phyloP scores from a whole-genome alignment of 2,329 filamentous ascomycete genomes.

The Botryotinia narcissicola region DNA sequence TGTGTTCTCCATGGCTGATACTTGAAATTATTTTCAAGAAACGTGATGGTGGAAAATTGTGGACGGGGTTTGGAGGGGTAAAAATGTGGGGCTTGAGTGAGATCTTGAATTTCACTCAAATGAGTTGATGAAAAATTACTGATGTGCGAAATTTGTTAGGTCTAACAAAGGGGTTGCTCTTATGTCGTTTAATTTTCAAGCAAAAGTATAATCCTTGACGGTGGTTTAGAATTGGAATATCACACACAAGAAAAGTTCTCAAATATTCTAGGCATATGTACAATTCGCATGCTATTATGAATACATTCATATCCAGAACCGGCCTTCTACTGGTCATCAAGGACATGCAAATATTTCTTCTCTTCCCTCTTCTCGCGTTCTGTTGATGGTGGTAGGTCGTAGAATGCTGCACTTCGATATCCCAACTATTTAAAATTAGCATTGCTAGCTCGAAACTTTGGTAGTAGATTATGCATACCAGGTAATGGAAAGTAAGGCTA shows the following conservation, averaged over 20 bases:
- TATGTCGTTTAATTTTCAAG: neutral
- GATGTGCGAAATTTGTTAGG: neutral
- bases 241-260: conserved; percentile 7
- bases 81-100: conserved; percentile 8
- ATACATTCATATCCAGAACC: conserved; percentile 14
- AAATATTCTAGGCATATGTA: conserved; percentile 38
- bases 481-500: conserved; percentile 87
- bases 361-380: conserved; percentile 94
- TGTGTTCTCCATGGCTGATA: conserved; percentile 22
- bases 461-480: conserved; percentile 55
- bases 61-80: conserved; percentile 9
- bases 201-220: neutral
- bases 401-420: conserved; percentile 84
- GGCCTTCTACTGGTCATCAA: conserved; percentile 71
- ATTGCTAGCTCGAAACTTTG: neutral
- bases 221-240: neutral
- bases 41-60: conserved; percentile 13
- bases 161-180: neutral
- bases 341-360: conserved; percentile 93
- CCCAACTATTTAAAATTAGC: conserved; percentile 60
- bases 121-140: neutral
- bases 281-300: conserved; percentile 34
- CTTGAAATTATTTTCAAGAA: conserved; percentile 20
- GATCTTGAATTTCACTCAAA: neutral
- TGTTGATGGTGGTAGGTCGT: conserved; percentile 90